Evolutionary conservation across 441 rosid genomes (phyloP).

Genomic region (Iberis amara): DNA sequence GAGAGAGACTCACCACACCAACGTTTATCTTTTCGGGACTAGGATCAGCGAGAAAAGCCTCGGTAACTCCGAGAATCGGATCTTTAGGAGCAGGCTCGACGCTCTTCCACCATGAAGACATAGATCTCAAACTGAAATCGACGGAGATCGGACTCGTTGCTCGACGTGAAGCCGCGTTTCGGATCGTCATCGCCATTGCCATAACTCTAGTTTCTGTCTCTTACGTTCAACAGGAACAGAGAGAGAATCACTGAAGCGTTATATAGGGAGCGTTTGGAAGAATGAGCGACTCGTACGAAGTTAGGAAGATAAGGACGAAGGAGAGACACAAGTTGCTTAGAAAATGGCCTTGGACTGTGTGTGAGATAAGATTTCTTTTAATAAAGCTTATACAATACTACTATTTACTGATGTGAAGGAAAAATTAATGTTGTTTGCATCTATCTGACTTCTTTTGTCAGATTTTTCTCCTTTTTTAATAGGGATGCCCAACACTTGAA

Average conservation of each 20-base stretch:
- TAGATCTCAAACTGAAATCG: slow-evolving; percentile 39
- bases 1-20: slow-evolving; percentile 62
- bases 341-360: slow-evolving; percentile 24
- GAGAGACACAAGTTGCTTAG: slow-evolving; percentile 14
- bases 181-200: slow-evolving; percentile 29
- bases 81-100: slow-evolving; percentile 87
- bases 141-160: slow-evolving; percentile 27
- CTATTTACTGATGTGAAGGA: too few relatives aligned
- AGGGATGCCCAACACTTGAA: slow-evolving; percentile 13
- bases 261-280: neutral
- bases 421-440: neutral
- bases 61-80: slow-evolving; percentile 92
- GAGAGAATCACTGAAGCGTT: too few relatives aligned
- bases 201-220: neutral
- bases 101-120: slow-evolving; percentile 83
- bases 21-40: slow-evolving; percentile 79
- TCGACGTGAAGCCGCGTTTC: slow-evolving; percentile 31
- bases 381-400: neutral
- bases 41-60: slow-evolving; percentile 84
- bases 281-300: slow-evolving; percentile 29
- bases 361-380: slow-evolving; percentile 21
- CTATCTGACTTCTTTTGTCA: slow-evolving; percentile 7
- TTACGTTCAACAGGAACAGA: too few relatives aligned
- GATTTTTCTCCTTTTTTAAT: neutral
- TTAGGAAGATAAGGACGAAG: slow-evolving; percentile 17